Percentiles rank a stretch among this genome's conserved stretches.
Evolutionary conservation across 768 basidiomycete species (phyloP).

Genomic region (Dentipellis fragilis): DNA sequence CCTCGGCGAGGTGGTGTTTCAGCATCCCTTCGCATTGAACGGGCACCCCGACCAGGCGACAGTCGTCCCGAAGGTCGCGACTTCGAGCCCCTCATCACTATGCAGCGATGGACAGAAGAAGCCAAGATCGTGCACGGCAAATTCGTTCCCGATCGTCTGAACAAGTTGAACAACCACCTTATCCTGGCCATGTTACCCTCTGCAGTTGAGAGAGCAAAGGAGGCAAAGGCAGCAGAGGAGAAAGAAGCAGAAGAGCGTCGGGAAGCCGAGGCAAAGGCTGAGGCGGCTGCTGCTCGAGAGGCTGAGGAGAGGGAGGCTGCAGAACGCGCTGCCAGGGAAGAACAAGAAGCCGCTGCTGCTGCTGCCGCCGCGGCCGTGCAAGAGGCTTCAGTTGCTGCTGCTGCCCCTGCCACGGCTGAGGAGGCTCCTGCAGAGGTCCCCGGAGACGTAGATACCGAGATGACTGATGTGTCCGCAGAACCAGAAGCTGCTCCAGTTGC

Average conservation of each 20-base stretch:
- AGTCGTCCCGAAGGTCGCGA: conserved; percentile 40
- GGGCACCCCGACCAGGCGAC: conserved; percentile 30
- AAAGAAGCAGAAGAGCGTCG: conserved; percentile 34
- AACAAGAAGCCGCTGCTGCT: conserved; percentile 7
- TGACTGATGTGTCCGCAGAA: conserved; percentile 2
- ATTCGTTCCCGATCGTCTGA: conserved; percentile 56
- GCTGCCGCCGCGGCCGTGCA: conserved; percentile 15
- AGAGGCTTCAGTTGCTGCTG: conserved; percentile 24
- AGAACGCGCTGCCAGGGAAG: conserved; percentile 11
- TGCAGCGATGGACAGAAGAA: conserved; percentile 87
- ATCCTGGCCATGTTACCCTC: conserved; percentile 69
- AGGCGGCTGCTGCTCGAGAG: conserved; percentile 25
- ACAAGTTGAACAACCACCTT: conserved; percentile 62
- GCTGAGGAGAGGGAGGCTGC: conserved; percentile 23
- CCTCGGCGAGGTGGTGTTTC: conserved; percentile 36
- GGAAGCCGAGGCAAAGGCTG: conserved; percentile 25
- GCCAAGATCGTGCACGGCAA: conserved; percentile 72
- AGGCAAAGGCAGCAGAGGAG: conserved; percentile 41
- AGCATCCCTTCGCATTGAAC: conserved; percentile 56
- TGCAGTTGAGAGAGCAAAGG: conserved; percentile 42
- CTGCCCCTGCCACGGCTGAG: conserved; percentile 12
- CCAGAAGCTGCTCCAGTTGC: conserved; percentile 8
- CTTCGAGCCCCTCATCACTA: conserved; percentile 71
- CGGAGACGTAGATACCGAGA: not conserved
- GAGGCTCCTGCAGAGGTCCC: conserved; percentile 4